Conservation (phyloP, 2,329 filamentous ascomycete genomes). For the Plenodomus biglobosus region DNA sequence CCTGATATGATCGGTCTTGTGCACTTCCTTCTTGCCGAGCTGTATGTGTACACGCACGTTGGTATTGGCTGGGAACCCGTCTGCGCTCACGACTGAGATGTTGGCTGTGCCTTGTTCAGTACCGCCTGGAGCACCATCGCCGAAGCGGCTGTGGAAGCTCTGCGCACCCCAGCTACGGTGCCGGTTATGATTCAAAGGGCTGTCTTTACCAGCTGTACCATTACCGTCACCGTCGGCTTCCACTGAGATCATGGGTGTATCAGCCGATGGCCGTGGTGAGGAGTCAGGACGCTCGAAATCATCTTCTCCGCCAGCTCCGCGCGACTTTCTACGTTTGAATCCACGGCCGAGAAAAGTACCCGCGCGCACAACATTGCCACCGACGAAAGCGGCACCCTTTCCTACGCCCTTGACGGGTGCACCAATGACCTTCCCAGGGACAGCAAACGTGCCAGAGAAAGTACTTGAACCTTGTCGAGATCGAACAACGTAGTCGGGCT, state of each 20-base stretch:
- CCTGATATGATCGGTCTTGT: conserved; percentile 93
- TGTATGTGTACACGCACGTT: conserved; percentile 78
- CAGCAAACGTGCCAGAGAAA: conserved; percentile 85
- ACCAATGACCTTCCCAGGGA: conserved; percentile 86
- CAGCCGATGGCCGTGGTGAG: conserved; percentile 36
- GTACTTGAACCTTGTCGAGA: conserved; percentile 87
- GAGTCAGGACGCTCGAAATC: conserved; percentile 49
- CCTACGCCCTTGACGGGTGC: conserved; percentile 93
- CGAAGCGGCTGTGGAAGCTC: conserved; percentile 44
- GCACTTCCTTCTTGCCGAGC: conserved; percentile 70
- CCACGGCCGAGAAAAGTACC: conserved; percentile 88
- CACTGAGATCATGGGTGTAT: conserved; percentile 37
- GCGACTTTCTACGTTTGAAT: conserved; percentile 71
- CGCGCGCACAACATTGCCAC: conserved; percentile 81
- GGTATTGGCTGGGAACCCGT: conserved; percentile 72
- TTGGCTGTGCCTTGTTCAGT: conserved; percentile 72
- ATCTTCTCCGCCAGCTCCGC: conserved; percentile 47
- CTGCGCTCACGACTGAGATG: conserved; percentile 77
- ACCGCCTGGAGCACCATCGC: conserved; percentile 48
- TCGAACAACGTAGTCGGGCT: conserved; percentile 85
- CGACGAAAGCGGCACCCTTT: conserved; percentile 69
- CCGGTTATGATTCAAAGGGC: conserved; percentile 32
- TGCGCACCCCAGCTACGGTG: conserved; percentile 42
- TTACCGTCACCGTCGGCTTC: conserved; percentile 21
- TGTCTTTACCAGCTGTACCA: conserved; percentile 9